phyloP scores from a whole-genome alignment of 441 rosid species.

The Brassica hybrid region DNA sequence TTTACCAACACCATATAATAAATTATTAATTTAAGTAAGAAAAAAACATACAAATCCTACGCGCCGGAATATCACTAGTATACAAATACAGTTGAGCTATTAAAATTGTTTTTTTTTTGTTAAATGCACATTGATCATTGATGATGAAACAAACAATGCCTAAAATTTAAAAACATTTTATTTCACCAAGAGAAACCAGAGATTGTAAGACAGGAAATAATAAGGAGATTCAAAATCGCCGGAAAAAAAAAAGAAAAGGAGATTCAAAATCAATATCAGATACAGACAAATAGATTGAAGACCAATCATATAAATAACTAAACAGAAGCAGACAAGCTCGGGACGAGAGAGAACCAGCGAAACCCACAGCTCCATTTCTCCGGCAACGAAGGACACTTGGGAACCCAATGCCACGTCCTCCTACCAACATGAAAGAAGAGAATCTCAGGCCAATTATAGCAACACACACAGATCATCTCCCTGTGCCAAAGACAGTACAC shows the following conservation, averaged over 20 bases:
- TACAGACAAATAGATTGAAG: not conserved
- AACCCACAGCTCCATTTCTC: slow-evolving; percentile 95
- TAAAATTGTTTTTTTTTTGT: no score
- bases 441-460: slow-evolving; percentile 95
- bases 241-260: no score
- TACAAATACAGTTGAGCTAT: no score
- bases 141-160: no score
- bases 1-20: no score
- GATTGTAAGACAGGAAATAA: not conserved
- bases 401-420: slow-evolving; percentile 91
- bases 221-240: not conserved
- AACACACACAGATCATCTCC: slow-evolving; percentile 80
- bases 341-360: slow-evolving; percentile 88
- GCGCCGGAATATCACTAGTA: no score
- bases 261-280: not conserved
- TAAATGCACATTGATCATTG: no score
- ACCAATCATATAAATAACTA: slow-evolving; percentile 26
- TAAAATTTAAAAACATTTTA: no score
- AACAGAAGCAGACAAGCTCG: slow-evolving; percentile 60
- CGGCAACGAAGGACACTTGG: slow-evolving; percentile 79
- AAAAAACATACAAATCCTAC: no score
- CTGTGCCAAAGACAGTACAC: slow-evolving; percentile 87
- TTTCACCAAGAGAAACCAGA: not conserved
- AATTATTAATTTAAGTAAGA: no score
- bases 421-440: slow-evolving; percentile 69